Evolutionary conservation across 2,329 filamentous ascomycete genomes (phyloP).

Genomic region (Venturia aucupariae): DNA sequence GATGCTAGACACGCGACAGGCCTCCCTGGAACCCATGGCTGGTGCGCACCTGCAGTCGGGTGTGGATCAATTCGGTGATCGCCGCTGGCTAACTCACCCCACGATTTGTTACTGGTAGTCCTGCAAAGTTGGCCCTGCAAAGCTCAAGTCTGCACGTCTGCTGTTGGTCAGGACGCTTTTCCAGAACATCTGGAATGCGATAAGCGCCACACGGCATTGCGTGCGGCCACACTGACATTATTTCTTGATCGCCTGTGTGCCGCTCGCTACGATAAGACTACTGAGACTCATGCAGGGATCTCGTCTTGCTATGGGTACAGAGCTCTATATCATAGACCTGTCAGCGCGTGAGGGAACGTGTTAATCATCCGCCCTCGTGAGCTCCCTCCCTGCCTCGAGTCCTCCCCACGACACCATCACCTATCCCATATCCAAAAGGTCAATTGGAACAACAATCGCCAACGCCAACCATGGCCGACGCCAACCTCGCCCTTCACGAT

Average conservation of each 20-base stretch:
- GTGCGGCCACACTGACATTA: neutral
- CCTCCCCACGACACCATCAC: neutral
- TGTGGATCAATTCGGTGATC: neutral
- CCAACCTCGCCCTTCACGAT: neutral
- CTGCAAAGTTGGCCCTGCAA: neutral
- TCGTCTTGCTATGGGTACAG: neutral
- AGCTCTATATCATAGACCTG: constrained; percentile 1
- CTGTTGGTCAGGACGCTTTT: neutral
- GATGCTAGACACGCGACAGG: constrained; percentile 4
- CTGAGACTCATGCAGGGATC: neutral
- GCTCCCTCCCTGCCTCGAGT: neutral
- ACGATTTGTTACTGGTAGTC: constrained; percentile 8
- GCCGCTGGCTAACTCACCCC: neutral
- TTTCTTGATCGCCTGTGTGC: neutral
- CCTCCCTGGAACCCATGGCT: neutral
- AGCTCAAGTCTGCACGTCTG: neutral
- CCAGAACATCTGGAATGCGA: neutral
- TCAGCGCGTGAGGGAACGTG: neutral
- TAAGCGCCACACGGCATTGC: neutral
- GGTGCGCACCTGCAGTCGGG: neutral
- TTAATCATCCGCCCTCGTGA: neutral
- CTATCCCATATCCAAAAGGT: neutral
- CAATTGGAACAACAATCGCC: neutral
- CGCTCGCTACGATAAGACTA: constrained; percentile 9
- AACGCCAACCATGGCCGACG: neutral